Evolutionary conservation across 2,329 filamentous ascomycete species (phyloP), one percentile per base, ranked within the genome.

Genomic region (Diaporthe sp.): DNA sequence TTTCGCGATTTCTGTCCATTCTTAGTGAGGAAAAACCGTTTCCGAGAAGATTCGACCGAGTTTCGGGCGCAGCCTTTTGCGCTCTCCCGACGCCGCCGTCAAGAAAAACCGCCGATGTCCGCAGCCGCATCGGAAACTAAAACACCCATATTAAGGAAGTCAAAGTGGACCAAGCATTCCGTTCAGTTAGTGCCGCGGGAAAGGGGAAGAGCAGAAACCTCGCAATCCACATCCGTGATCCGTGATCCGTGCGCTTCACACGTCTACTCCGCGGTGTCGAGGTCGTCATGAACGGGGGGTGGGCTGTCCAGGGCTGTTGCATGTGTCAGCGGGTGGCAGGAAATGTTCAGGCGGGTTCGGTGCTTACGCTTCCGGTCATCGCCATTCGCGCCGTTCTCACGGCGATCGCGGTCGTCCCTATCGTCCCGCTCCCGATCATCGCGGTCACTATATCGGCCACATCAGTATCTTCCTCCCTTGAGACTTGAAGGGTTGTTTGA

Each of bases 351-450:
- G 68, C 47, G 76, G 28, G 71, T 71, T 76, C 72, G 67, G 73
- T 77, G 82, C 84, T 79, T 86, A 98, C 96, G 92, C 92, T 98
- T 98, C 82, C 94, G 92, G 79, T 98, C 95, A 80, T 98, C 95
- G 76, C 94, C 95, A 81, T 96, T 97, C 34, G 94, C 89, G 63
- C 90, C 93, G 81, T 93, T 94, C 81, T 97, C 94, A 79, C 93
- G 93, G 80, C 92, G 91, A 79, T 94, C 92, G 78, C 92, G 91
- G 80, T 94, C 92, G 79, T 94, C 93, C 72, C 92, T 90, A 75
- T 94, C 92, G 75, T 93, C 91, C 72, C 83, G 85, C 79, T 90
- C 89, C 75, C 88, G 87, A 78, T 90, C 89, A 80, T 89, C 88
- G 81, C 88, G 85, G 65, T 89, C 88, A 78, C 89, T 86, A 20